Evolutionary conservation across 306 rosid genomes (phyloP), one percentile per base, ranked within the genome.

Genomic region (Dryas drummondii): DNA sequence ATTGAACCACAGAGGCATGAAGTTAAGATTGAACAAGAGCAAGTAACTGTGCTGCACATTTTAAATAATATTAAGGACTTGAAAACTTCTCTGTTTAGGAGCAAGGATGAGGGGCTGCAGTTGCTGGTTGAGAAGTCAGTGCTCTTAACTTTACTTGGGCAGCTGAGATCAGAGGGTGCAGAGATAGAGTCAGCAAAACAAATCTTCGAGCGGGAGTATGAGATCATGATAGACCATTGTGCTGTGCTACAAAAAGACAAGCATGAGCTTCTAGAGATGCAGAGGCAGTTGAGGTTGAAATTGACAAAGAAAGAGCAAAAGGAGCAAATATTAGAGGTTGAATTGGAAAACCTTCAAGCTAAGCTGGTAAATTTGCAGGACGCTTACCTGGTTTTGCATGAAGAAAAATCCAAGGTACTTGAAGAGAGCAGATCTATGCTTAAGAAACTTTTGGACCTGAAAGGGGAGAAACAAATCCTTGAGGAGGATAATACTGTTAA

Each of bases 61-160:
- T 82, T 92, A 85, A 86, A 84, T 74, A 82, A 72, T 50, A 86
- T 91, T 7, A 91, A 89, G 82, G 78, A 83, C 52, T 80, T 89
- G 84, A 96, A 90, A 81, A 79, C 83, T 62, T 92, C 92, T 19
- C 68, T 90, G 70, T 64, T 52, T 47, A 83, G 78, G 83, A 85
- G 73, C 54, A 77, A 91, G 77, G 98, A 92, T 74, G 96, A 86
- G 86, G 89, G 88, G 85, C 94, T 80, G 86, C 89, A 77, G 79
- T 82, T 90, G 71, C 79, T 84, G 66, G 78, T 92, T 71, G 96
- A 92, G 83, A 90, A 90, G 72, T 90, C 89, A 2, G 88, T 96
- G 68, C 79, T 92, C 65, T 68, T 85, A 56, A 89, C 92, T 76
- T 79, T 96, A 68, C 86, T 94, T 77, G 83, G 71, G 59, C 92